phyloP scores from a whole-genome alignment of 164 flowering plant species.

The Vitis amurensis region DNA sequence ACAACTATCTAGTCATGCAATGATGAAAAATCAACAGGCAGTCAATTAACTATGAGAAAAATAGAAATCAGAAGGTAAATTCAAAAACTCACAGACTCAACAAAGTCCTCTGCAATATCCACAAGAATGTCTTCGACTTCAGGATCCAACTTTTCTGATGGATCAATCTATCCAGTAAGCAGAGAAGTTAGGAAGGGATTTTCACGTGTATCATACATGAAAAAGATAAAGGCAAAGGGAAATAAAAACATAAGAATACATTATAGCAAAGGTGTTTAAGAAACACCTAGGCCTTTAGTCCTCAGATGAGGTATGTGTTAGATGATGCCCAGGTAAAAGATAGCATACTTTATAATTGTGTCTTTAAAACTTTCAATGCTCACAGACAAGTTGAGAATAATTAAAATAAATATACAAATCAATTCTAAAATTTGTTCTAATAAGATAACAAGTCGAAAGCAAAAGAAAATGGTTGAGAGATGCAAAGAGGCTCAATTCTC shows the following conservation, averaged over 20 bases:
- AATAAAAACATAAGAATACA: not conserved
- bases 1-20: not conserved
- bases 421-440: not conserved
- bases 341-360: no score
- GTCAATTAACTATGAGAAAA: no score
- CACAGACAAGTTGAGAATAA: not conserved
- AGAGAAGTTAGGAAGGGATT: not conserved
- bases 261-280: not conserved
- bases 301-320: not conserved
- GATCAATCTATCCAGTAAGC: slow-evolving; percentile 62
- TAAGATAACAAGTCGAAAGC: not conserved
- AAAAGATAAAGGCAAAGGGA: not conserved
- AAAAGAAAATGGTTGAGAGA: not conserved
- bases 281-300: not conserved
- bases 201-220: not conserved
- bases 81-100: slow-evolving; percentile 75
- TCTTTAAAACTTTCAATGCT: not conserved
- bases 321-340: not conserved
- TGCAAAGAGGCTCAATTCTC: no score
- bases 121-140: slow-evolving; percentile 89
- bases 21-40: not conserved
- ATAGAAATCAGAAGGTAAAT: not conserved
- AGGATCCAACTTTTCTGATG: slow-evolving; percentile 79
- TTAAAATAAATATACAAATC: not conserved
- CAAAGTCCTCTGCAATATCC: slow-evolving; percentile 92